Percentiles rank a stretch among this genome's conserved stretches.
Evolutionary conservation across 306 rosid species (phyloP).

Genomic region (Inga leiocalycina): DNA sequence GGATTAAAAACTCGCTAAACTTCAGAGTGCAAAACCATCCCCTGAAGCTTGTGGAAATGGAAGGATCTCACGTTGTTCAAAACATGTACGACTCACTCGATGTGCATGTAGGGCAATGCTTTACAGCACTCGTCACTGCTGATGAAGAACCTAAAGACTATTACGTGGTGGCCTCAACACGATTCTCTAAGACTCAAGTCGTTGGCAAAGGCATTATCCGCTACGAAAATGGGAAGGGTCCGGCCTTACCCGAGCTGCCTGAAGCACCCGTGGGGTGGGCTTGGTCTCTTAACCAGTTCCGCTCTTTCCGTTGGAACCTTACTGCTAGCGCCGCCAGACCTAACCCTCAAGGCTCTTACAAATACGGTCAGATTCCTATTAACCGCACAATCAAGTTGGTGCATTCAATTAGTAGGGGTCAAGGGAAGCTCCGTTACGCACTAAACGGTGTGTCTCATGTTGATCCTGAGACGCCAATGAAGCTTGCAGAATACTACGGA

Average conservation of each 20-base stretch:
- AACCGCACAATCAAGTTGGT: constrained; percentile 67
- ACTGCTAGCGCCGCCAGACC: constrained; percentile 96
- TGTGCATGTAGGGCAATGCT: constrained; percentile 75
- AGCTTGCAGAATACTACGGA: constrained; percentile 75
- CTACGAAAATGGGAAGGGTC: constrained; percentile 56
- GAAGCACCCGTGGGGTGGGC: constrained; percentile 82
- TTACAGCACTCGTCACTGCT: constrained; percentile 65
- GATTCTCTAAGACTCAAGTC: constrained; percentile 57
- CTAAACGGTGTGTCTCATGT: constrained; percentile 71
- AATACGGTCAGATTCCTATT: constrained; percentile 74
- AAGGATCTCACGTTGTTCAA: constrained; percentile 85
- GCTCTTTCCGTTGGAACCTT: constrained; percentile 83
- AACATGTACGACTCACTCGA: constrained; percentile 72
- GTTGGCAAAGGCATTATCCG: constrained; percentile 58
- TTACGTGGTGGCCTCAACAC: constrained; percentile 68
- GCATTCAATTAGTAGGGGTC: constrained; percentile 45
- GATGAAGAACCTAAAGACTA: constrained; percentile 70
- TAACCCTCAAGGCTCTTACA: constrained; percentile 89
- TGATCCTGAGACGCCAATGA: constrained; percentile 62
- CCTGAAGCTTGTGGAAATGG: constrained; percentile 75
- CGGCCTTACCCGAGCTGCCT: constrained; percentile 54
- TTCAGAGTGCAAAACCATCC: constrained; percentile 75
- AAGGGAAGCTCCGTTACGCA: constrained; percentile 72
- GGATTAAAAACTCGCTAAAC: constrained; percentile 68
- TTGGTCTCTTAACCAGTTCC: constrained; percentile 88